Evolutionary conservation across 2,329 filamentous ascomycete species (phyloP), one percentile per base, ranked within the genome.

Genomic region (Penicillium hordei): DNA sequence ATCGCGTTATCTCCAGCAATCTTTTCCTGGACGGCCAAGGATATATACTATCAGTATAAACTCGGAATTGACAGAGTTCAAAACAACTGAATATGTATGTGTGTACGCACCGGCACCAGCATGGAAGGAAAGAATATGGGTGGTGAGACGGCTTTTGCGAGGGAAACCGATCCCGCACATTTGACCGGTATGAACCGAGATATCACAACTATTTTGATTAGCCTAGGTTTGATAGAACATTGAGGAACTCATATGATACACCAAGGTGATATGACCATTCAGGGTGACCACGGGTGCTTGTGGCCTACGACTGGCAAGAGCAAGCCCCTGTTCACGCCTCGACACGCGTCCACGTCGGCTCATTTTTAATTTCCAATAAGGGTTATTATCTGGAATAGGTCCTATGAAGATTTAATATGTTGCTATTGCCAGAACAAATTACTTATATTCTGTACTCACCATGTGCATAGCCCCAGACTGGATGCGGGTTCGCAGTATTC

Each of bases 81-180:
- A 27, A 27, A 13, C 25, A 45, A 15, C 7, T 12, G n/a, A 31
- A 21, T n/a, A 38, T 38, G n/a, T 38, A 19, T n/a, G n/a, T 12
- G 19, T 19, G 36, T 39, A 21, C 27, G 7, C n/a, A 46, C 44
- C 8, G 27, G 44, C 44, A 21, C 27, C 44, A 19, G 6, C 0
- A 23, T 46, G 44, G 1, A 3, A 1, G 8, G 1, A 1, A 31
- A n/a, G 27, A 19, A 33, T 2, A 21, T 46, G 25, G n/a, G 1
- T 1, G 23, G 1, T 10, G 4, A 27, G 27, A 10, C 2, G 3
- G 8, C 7, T 0, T 4, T 17, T 4, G 15, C 5, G 1, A 3
- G 2, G 0, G 25, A 29, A 33, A 19, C 3, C 23, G 1, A 2
- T 3, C 2, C 27, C 44, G n/a, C 27, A 33, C 12, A 46, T 31